Evolutionary conservation across 345 rosid genomes (phyloP).

Genomic region (Camelina laxa): DNA sequence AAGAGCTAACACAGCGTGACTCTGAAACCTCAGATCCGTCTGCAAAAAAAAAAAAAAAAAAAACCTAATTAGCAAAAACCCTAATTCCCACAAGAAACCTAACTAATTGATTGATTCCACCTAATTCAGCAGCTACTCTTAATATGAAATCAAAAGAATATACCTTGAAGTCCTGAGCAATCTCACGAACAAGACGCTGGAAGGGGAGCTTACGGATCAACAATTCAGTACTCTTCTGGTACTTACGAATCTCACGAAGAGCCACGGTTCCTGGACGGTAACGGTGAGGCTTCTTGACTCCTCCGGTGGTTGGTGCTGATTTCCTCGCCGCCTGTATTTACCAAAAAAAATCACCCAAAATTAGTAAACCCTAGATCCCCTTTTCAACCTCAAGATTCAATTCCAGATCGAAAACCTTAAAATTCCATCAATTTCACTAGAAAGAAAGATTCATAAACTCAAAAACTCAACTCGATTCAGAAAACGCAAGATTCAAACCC

Average conservation of each 20-base stretch:
- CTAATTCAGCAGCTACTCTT: neutral
- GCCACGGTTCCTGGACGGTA: constrained; percentile 67
- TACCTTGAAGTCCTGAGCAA: constrained; percentile 68
- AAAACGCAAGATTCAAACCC: neutral
- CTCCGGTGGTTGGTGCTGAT: constrained; percentile 68
- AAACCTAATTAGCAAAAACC: neutral
- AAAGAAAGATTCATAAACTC: neutral
- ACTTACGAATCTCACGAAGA: constrained; percentile 58
- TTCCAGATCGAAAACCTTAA: neutral
- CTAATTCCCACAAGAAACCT: neutral
- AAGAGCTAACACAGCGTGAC: constrained; percentile 42
- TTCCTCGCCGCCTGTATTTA: constrained; percentile 57
- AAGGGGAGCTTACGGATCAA: constrained; percentile 60
- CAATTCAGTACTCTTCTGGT: constrained; percentile 61
- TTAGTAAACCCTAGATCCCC: neutral
- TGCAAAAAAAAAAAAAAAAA: constrained; percentile 2
- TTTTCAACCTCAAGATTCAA: neutral
- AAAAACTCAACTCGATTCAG: neutral
- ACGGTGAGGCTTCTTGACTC: constrained; percentile 69
- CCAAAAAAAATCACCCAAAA: neutral
- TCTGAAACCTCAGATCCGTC: constrained; percentile 47
- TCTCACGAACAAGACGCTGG: constrained; percentile 68
- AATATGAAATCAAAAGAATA: neutral
- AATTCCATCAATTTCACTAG: neutral
- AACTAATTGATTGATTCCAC: neutral